A percentile compares a stretch with the other conserved stretches of the same genome.
These are phyloP conservation scores for Jamesozyma piceae DNA, from an alignment of 805 yeast species.

Conservation along the genomic window DNA sequence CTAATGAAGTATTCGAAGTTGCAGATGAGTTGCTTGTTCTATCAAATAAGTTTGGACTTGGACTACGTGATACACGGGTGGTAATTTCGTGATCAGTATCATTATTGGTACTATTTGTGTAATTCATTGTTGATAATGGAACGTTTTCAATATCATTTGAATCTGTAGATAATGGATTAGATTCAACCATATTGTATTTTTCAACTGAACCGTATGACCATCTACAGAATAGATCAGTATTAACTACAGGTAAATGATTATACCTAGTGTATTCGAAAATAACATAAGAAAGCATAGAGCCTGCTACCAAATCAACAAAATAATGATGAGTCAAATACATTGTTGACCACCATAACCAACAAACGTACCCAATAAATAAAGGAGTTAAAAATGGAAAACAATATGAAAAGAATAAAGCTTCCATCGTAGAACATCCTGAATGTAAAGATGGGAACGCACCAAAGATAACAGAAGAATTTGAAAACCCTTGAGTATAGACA, in stretches of 20 bases:
- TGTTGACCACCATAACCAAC: conserved; percentile 97
- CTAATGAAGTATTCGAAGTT: conserved; percentile 31
- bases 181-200: conserved; percentile 24
- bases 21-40: conserved; percentile 16
- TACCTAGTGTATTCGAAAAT: conserved; percentile 64
- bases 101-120: conserved; percentile 18
- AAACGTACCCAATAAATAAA: conserved; percentile 65
- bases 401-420: conserved; percentile 75
- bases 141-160: conserved; percentile 28
- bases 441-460: conserved; percentile 88
- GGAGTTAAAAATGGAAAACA: conserved; percentile 65
- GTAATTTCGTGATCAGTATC: conserved; percentile 10
- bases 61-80: conserved; percentile 5
- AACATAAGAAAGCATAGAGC: conserved; percentile 69
- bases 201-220: conserved; percentile 50
- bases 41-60: conserved; percentile 29
- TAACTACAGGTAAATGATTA: conserved; percentile 54
- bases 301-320: conserved; percentile 88
- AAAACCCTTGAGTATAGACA: conserved; percentile 73
- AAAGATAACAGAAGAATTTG: conserved; percentile 83
- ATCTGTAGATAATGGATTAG: conserved; percentile 31
- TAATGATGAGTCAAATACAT: conserved; percentile 97
- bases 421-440: conserved; percentile 91
- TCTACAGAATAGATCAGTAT: conserved; percentile 48
- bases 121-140: conserved; percentile 15